Evolutionary conservation across 2,329 filamentous ascomycete species (phyloP).

Genomic region (Kalaharituber pfeilii): DNA sequence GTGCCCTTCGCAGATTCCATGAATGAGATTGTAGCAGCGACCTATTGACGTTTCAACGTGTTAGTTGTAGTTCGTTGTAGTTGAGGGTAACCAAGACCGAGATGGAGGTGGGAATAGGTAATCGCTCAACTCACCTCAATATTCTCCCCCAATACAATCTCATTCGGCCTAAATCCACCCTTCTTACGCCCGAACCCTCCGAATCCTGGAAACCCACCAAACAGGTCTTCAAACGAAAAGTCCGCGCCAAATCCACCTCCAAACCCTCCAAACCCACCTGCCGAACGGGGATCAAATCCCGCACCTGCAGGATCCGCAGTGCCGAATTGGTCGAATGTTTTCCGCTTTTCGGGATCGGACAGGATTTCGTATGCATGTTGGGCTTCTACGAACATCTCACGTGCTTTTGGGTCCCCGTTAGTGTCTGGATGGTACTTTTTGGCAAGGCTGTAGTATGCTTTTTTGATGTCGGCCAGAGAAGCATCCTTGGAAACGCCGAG

Average conservation of each 20-base stretch:
- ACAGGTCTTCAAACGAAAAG: constrained; percentile 93
- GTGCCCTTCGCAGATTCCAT: constrained; percentile 90
- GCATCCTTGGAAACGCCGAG: constrained; percentile 71
- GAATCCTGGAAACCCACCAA: constrained; percentile 55
- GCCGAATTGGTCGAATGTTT: constrained; percentile 82
- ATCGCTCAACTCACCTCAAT: constrained; percentile 42
- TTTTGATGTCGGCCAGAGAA: constrained; percentile 81
- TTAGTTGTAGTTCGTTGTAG: not conserved
- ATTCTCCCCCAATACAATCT: constrained; percentile 77
- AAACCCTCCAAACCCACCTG: constrained; percentile 47
- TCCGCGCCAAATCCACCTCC: constrained; percentile 57
- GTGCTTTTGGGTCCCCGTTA: constrained; percentile 84
- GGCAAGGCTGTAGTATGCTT: constrained; percentile 90
- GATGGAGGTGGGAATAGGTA: too few relatives aligned
- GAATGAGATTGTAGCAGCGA: constrained; percentile 55
- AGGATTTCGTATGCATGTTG: constrained; percentile 88
- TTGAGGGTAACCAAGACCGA: not conserved
- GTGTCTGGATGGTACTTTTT: constrained; percentile 98
- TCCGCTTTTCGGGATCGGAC: constrained; percentile 80
- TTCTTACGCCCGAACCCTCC: constrained; percentile 37
- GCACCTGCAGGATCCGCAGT: constrained; percentile 48
- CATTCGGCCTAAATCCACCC: constrained; percentile 53
- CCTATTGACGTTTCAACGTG: constrained; percentile 44
- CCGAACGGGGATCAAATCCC: constrained; percentile 27
- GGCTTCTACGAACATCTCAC: constrained; percentile 85